Conservation (phyloP, 306 rosid genomes). For the Acacia crassicarpa region DNA sequence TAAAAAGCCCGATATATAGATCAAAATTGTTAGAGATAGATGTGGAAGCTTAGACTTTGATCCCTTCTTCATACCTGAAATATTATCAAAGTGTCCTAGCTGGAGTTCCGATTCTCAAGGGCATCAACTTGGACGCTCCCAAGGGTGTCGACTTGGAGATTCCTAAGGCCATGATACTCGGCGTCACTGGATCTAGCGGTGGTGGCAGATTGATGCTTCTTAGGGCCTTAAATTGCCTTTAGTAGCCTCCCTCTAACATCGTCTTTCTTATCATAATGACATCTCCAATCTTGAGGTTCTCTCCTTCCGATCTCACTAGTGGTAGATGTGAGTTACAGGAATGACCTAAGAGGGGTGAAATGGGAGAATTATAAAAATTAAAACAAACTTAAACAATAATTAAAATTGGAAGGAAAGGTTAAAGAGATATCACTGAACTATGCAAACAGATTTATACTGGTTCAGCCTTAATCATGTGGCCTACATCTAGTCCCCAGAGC, state of each 20-base stretch:
- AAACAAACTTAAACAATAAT: too few species aligned
- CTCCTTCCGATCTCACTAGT: slow-evolving; percentile 45
- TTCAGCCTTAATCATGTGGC: too few species aligned
- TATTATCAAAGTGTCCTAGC: slow-evolving; percentile 55
- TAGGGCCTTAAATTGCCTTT: slow-evolving; percentile 77
- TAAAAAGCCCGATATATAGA: too few species aligned
- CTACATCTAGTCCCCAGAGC: too few species aligned
- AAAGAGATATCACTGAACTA: too few species aligned
- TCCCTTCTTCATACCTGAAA: slow-evolving; percentile 45
- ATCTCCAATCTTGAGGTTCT: slow-evolving; percentile 62
- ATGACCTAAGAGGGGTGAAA: too few species aligned
- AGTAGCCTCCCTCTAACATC: slow-evolving; percentile 77
- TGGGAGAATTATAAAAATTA: too few species aligned
- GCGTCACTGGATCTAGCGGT: slow-evolving; percentile 88
- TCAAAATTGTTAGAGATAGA: slow-evolving; percentile 29
- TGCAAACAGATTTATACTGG: too few species aligned
- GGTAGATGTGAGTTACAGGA: too few species aligned
- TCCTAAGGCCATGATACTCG: slow-evolving; percentile 64
- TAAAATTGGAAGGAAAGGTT: too few species aligned
- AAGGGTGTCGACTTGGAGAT: slow-evolving; percentile 55
- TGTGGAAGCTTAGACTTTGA: slow-evolving; percentile 25
- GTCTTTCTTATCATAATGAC: slow-evolving; percentile 64
- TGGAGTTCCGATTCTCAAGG: slow-evolving; percentile 57
- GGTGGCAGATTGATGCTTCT: slow-evolving; percentile 82
- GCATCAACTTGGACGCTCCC: slow-evolving; percentile 56